Evolutionary conservation across 2,329 filamentous ascomycete genomes (phyloP), one percentile per base, ranked within the genome.

Genomic region (Cordyceps tenuipes): DNA sequence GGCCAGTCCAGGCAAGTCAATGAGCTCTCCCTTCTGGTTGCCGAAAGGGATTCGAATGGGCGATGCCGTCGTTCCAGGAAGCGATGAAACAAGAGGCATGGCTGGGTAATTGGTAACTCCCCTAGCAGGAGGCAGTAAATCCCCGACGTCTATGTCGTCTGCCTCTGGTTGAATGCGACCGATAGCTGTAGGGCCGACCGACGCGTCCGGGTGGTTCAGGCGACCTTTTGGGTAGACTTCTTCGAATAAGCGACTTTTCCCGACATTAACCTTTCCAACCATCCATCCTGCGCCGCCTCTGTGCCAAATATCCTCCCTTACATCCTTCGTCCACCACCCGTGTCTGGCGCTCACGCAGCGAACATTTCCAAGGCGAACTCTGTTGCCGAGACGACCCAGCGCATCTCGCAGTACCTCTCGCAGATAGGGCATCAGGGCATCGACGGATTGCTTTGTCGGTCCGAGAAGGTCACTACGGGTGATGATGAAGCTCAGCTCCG

Each of bases 231-330:
- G 93, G 68, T 92, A 96, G 8, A 97, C 85, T 5, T 86, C 83
- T 66, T 94, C 87, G 62, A 97, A 96, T 2, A 99, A 81, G 68
- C 88, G 88, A 67, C 93, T 97, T 75, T 99, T 99, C 26, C 94
- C 95, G 2, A 97, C 95, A 69, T 99, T 99, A 63, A 91, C 91
- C 73, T 96, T 97, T n/a, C 94, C 94, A 3, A 99, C 89, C 79
- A 99, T 87, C 93, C 94, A 99, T 17, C 89, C 87, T 17, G 87
- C 94, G 5, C 93, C 93, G 4, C 91, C 91, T 53, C 90, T 83
- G 48, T 85, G 76, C 81, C 86, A 92, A 51, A 99, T 91, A 52
- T 92, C 87, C 66, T 96, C 87, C 71, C 90, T 96, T 59, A 99
- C 76, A 54, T 88, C 79, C 65, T 83, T 88, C 0, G 92, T 96